Base-by-base conservation (phyloP, 768 basidiomycete genomes). In the Lactifluus volemus region DNA sequence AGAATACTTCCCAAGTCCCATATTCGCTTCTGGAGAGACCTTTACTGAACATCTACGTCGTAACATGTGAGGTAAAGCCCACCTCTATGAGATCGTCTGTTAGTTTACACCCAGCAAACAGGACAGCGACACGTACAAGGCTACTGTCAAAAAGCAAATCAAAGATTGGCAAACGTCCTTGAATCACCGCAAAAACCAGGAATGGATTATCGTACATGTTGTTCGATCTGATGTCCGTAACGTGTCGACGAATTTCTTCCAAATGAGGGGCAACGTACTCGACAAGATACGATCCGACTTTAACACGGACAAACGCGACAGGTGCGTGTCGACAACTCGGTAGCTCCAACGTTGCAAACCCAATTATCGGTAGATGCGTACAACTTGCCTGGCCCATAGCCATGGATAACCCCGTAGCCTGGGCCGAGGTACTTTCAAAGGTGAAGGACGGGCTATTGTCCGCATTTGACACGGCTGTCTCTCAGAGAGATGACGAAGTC, bases 221-320 rank as follows among this genome's bases (percentile, higher is more conserved):
- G 82, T 92, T 49, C 81, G 84, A 47, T 84, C 88, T 14, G 88
- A 92, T 69, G 73, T 79, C 17, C 82, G 82, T 67, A 74, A 78
- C 11, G 75, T 76, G 14, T 76, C 81, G 45, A 83, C 81, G 14
- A 85, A 83, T 67, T 81, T 90, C 72, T 97, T 89, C 74, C 89
- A 88, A 73, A 81, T 90, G 70, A 94, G 87, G 73, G 82, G 86
- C 56, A 86, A 84, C 19, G 86, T 98, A 10, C 71, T 96, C 56
- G 95, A 96, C 72, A 95, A 92, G 73, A 80, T 99, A 51, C 88
- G 81, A 72, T 83, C 88, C 1, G 97, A 98, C 74, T 97, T 98
- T 72, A 98, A 97, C 67, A 69, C 78, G 0, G 91, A 91, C 63
- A 95, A 90, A 72, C 81, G 85, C 49, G 96, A 98, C 70, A 80